phyloP scores from a whole-genome alignment of 2,329 filamentous ascomycete species.

The Clathrospora elynae region DNA sequence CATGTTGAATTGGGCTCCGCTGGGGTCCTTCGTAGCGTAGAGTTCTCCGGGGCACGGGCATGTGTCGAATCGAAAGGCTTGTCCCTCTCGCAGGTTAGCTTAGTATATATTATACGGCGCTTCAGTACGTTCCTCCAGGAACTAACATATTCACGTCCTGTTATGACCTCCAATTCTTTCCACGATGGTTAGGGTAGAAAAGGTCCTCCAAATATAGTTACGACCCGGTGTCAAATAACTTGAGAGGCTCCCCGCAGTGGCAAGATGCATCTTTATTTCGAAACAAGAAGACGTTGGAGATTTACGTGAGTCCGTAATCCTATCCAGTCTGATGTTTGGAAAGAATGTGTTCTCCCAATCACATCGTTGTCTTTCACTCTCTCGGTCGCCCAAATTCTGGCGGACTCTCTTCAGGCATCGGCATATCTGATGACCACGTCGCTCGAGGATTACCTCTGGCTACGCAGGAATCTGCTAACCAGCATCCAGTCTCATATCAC shows the following conservation, averaged over 20 bases:
- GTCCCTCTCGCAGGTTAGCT: background rate
- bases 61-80: constrained; percentile 3
- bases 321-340: background rate
- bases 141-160: constrained; percentile 1
- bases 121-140: constrained; percentile 10
- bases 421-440: no score
- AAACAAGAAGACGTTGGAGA: constrained; percentile 10
- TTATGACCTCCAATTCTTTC: background rate
- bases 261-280: constrained; percentile 17
- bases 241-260: constrained; percentile 4
- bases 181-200: constrained; percentile 9
- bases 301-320: constrained; percentile 16
- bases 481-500: constrained; percentile 1
- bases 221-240: constrained; percentile 7
- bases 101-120: constrained; percentile 3
- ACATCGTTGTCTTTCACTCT: no score
- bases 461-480: no score
- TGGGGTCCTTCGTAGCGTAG: no score
- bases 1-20: no score
- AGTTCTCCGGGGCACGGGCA: no score
- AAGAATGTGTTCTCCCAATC: no score
- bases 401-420: no score
- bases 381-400: no score
- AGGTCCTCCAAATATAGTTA: constrained; percentile 16
- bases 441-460: no score